Base-by-base conservation (phyloP, 495 filamentous ascomycete genomes). In the Penicillium simplicissimum region DNA sequence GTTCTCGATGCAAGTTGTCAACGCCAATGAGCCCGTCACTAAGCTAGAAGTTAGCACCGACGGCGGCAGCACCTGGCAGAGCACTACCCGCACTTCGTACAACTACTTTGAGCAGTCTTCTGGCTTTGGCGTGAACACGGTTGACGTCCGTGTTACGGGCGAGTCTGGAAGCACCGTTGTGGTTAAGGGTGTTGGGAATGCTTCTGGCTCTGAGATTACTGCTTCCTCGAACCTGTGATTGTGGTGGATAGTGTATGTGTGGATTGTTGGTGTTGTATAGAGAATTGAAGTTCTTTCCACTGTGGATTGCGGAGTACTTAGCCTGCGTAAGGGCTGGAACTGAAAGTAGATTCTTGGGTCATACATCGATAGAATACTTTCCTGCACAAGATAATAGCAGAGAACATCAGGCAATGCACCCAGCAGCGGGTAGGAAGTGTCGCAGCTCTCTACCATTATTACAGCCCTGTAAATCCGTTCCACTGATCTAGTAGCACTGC, bases 1-100 rank as follows among this genome's bases (percentile, higher is more conserved):
- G 82, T 87, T 86, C 74, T 74, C 76, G 33, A 83, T 87, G 80
- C 84, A 86, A 68, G 81, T 85, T 9, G 72, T 83, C 53, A 87
- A 87, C 62, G 74, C 82, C 64, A 85, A 83, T 58, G 79, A 81
- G 51, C 71, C 77, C 1, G 79, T 86, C 8, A 56, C 71, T n/a
- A 69, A 67, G 33, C 70, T 88, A 15, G 83, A 88, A 62, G 82
- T 86, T 55, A 82, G 79, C 56, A 85, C 79, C n/a, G 79, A 87
- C 64, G 76, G 79, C 23, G 84, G 83, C 19, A 76, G 63, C 48
- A 81, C 75, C 14, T 88, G 84, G 84, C 67, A 79, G 65, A 51
- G 59, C 28, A 84, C 84, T 3, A 77, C 75, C 3, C 66, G 84
- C 8, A 70, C 75, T 34, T 69, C 71, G 25, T 87, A 88, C 65